Conservation (phyloP, 148 eudicot species). For the Diospyros kaki region DNA sequence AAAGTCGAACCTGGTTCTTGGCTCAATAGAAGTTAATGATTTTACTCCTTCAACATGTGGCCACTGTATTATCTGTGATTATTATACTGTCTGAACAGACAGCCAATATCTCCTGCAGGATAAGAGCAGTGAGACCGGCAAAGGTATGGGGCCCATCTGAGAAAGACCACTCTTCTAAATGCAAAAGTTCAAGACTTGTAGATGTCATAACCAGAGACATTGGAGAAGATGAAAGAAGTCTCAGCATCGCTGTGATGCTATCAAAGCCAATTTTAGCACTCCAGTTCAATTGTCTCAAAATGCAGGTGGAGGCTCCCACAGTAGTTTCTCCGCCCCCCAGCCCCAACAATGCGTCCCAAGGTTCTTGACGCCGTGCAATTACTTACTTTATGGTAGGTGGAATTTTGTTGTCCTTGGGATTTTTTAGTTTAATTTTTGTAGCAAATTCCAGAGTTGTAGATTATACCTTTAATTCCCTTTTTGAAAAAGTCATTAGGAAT, state of each 20-base stretch:
- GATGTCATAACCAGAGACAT: slow-evolving; percentile 14
- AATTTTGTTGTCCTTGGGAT: too few relatives aligned
- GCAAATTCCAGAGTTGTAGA: too few relatives aligned
- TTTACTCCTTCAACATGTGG: neutral
- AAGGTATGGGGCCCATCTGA: slow-evolving; percentile 36
- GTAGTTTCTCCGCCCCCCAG: slow-evolving; percentile 29
- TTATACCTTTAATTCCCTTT: too few relatives aligned
- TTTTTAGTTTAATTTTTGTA: too few relatives aligned
- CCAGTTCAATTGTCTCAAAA: slow-evolving; percentile 62
- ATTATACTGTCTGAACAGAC: too few relatives aligned
- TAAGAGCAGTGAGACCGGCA: slow-evolving; percentile 56
- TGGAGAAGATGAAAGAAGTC: slow-evolving; percentile 31
- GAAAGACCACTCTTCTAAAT: slow-evolving; percentile 18
- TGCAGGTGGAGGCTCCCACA: slow-evolving; percentile 77
- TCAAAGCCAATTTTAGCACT: slow-evolving; percentile 84
- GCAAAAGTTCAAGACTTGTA: slow-evolving; percentile 13
- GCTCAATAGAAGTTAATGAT: too few relatives aligned
- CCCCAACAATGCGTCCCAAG: neutral
- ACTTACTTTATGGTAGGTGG: too few relatives aligned
- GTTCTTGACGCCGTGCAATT: too few relatives aligned
- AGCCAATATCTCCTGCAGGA: slow-evolving; percentile 33
- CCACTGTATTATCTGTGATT: neutral
- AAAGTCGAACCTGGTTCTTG: too few relatives aligned
- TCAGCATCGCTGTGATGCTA: slow-evolving; percentile 64
- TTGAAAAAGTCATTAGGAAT: too few relatives aligned